A percentile compares a stretch with the other conserved stretches of the same genome.
These are phyloP conservation scores for Thelephora terrestris DNA, from an alignment of 1,284 basidiomycete genomes.

Conservation along the genomic window DNA sequence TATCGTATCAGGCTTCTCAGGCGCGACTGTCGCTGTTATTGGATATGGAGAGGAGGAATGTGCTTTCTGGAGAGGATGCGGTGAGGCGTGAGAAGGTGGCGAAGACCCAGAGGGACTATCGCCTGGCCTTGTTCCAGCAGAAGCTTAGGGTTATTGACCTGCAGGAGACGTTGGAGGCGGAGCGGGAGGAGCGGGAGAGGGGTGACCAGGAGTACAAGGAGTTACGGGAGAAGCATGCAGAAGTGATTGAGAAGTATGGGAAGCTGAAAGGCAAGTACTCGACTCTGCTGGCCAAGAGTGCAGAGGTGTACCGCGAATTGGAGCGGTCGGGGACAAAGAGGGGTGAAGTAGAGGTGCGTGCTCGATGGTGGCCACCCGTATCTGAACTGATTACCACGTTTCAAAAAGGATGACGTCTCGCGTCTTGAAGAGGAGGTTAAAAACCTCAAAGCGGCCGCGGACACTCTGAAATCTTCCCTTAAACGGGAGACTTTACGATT, in stretches of 20 bases:
- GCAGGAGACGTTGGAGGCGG: conserved; percentile 31
- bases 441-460: conserved; percentile 19
- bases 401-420: conserved; percentile 24
- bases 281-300: background rate
- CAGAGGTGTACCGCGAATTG: conserved; percentile 31
- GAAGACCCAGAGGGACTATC: conserved; percentile 48
- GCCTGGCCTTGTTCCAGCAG: conserved; percentile 52
- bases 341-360: conserved; percentile 19
- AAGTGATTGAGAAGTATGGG: conserved; percentile 26
- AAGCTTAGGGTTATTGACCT: conserved; percentile 31
- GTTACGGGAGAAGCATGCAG: conserved; percentile 21
- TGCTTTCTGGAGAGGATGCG: conserved; percentile 42
- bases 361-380: conserved; percentile 2
- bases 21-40: conserved; percentile 41
- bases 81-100: conserved; percentile 44
- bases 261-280: conserved; percentile 21
- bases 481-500: conserved; percentile 47
- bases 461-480: conserved; percentile 36
- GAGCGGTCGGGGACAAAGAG: conserved; percentile 30
- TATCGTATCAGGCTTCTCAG: conserved; percentile 53
- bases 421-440: conserved; percentile 30
- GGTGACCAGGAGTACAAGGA: conserved; percentile 26
- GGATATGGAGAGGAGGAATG: conserved; percentile 37
- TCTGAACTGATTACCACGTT: background rate
- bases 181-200: conserved; percentile 35